A percentile compares a stretch with the other conserved stretches of the same genome.
These are phyloP conservation scores for Emericellopsis cladophorae DNA, from an alignment of 2,329 filamentous ascomycete genomes.

Conservation along the genomic window DNA sequence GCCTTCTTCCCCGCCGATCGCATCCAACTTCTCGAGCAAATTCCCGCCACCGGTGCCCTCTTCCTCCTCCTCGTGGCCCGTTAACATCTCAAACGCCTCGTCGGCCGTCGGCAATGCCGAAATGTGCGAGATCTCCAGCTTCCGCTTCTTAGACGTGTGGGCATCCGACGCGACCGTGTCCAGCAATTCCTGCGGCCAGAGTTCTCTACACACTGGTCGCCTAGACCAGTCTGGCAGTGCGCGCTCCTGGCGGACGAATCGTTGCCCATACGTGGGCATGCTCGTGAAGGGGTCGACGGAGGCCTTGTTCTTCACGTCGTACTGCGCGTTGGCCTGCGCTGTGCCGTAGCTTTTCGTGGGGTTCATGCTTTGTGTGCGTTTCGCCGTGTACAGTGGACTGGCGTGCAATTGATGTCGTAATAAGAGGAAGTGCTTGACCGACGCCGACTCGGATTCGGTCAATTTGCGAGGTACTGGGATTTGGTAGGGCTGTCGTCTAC, in stretches of 20 bases:
- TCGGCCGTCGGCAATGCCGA: constrained; percentile 35
- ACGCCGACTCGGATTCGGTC: constrained; percentile 27
- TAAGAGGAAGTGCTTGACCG: constrained; percentile 38
- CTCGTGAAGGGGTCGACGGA: constrained; percentile 45
- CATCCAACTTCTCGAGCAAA: constrained; percentile 30
- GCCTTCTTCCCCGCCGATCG: constrained; percentile 34
- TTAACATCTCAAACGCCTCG: constrained; percentile 31
- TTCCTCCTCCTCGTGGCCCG: constrained; percentile 9
- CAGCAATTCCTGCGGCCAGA: constrained; percentile 45
- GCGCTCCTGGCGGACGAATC: constrained; percentile 37
- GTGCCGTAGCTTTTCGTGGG: constrained; percentile 37
- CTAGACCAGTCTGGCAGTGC: constrained; percentile 40
- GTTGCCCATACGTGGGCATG: constrained; percentile 44
- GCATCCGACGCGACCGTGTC: constrained; percentile 35
- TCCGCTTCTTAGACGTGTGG: constrained; percentile 22
- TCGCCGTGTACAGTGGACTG: constrained; percentile 43
- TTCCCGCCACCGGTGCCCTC: constrained; percentile 18
- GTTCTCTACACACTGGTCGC: constrained; percentile 34
- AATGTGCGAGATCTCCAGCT: constrained; percentile 31
- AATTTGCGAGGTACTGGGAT: constrained; percentile 32
- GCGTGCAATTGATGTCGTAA: constrained; percentile 44
- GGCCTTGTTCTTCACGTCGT: constrained; percentile 40
- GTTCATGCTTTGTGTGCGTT: constrained; percentile 27
- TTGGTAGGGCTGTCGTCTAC: constrained; percentile 28
- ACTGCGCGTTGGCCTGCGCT: constrained; percentile 44